These are phyloP conservation scores for Parachaetomium inaequale DNA, from an alignment of 495 filamentous ascomycete genomes.

Conservation along the genomic window DNA sequence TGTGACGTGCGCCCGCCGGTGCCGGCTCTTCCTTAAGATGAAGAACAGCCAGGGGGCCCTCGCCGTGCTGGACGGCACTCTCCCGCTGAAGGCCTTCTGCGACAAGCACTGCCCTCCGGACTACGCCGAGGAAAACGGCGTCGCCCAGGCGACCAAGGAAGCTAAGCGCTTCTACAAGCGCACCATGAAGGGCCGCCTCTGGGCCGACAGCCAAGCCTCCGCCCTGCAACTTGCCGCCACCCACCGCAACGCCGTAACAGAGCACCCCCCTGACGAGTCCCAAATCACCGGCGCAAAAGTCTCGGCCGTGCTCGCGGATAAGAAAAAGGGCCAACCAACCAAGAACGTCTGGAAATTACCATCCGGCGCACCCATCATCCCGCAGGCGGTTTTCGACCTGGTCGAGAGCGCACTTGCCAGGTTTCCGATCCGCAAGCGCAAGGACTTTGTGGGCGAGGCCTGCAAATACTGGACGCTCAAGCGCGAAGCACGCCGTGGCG, in stretches of 20 bases:
- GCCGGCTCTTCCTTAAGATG: slow-evolving; percentile 91
- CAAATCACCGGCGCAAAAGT: slow-evolving; percentile 53
- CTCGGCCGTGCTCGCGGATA: slow-evolving; percentile 62
- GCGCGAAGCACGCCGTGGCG: slow-evolving; percentile 84
- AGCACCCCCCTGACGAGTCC: slow-evolving; percentile 54
- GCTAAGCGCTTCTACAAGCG: slow-evolving; percentile 74
- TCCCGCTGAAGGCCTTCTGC: slow-evolving; percentile 86
- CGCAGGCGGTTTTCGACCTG: slow-evolving; percentile 73
- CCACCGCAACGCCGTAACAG: slow-evolving; percentile 56
- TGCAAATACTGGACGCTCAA: slow-evolving; percentile 99
- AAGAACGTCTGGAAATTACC: slow-evolving; percentile 89
- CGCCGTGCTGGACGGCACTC: slow-evolving; percentile 78
- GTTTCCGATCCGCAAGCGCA: slow-evolving; percentile 78
- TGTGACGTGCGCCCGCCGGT: slow-evolving; percentile 88
- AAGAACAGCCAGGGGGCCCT: slow-evolving; percentile 79
- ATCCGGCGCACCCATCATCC: slow-evolving; percentile 92
- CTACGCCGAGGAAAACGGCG: slow-evolving; percentile 82
- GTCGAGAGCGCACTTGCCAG: slow-evolving; percentile 74
- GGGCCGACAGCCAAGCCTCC: slow-evolving; percentile 86
- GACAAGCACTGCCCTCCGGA: slow-evolving; percentile 92
- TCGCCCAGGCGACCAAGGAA: slow-evolving; percentile 46
- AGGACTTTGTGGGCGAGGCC: slow-evolving; percentile 86
- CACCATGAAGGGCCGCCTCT: slow-evolving; percentile 78
- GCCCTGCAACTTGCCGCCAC: slow-evolving; percentile 73
- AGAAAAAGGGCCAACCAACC: slow-evolving; percentile 63